These are phyloP conservation scores for Prinsepia uniflora DNA, from an alignment of 306 rosid species.

Conservation along the genomic window DNA sequence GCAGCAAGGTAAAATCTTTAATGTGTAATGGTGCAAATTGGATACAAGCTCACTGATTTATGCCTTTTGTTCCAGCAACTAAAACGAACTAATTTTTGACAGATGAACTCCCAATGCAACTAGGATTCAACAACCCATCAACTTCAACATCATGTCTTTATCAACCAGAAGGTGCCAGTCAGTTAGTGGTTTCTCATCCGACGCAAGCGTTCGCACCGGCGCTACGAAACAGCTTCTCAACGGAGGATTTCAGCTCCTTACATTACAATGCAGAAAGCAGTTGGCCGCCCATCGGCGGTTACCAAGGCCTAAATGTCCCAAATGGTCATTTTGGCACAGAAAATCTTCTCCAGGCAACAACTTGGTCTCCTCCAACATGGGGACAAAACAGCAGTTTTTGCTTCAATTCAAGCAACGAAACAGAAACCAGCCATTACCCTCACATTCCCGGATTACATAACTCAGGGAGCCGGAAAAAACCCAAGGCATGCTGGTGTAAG, in stretches of 20 bases:
- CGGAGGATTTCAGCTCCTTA: conserved; percentile 22
- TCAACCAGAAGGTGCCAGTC: conserved; percentile 25
- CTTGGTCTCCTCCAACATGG: conserved; percentile 26
- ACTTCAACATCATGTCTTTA: conserved; percentile 24
- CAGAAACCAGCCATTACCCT: conserved; percentile 21
- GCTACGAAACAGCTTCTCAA: conserved; percentile 13
- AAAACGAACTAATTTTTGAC: conserved; percentile 15
- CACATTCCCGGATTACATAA: conserved; percentile 10
- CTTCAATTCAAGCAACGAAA: conserved; percentile 20
- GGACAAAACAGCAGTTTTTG: conserved; percentile 18
- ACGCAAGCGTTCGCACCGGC: conserved; percentile 6
- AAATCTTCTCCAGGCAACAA: conserved; percentile 21
- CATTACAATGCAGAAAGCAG: conserved; percentile 21
- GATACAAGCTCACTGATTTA: background rate
- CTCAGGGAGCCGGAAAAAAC: conserved; percentile 34
- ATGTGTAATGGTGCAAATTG: background rate
- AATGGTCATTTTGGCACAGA: conserved; percentile 22
- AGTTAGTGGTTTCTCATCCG: conserved; percentile 16
- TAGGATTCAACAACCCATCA: conserved; percentile 10
- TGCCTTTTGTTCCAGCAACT: background rate
- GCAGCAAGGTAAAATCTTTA: conserved; percentile 35
- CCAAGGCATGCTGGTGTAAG: conserved; percentile 50
- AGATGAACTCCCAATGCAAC: conserved; percentile 31
- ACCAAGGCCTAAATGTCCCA: conserved; percentile 12
- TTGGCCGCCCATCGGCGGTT: conserved; percentile 17